Conservation (phyloP, 2,329 filamentous ascomycete genomes). For the Talaromyces albobiverticillius region DNA sequence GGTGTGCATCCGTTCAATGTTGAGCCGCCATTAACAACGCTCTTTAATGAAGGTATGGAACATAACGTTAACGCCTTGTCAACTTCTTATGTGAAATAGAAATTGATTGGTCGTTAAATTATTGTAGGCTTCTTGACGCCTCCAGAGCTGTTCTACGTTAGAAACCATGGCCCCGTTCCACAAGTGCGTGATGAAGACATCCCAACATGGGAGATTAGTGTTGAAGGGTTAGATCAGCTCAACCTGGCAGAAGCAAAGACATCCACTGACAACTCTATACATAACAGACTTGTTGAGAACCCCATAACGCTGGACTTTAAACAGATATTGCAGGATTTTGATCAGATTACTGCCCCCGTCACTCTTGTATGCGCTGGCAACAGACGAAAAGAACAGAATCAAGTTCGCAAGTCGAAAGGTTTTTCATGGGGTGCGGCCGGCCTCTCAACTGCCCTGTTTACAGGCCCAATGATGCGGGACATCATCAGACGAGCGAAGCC, state of each 20-base stretch:
- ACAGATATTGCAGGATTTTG: constrained; percentile 69
- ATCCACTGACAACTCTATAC: not conserved
- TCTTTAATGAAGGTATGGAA: constrained; percentile 61
- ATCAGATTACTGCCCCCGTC: constrained; percentile 80
- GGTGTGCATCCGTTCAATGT: constrained; percentile 90
- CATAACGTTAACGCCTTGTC: too few species aligned
- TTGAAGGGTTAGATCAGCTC: constrained; percentile 61
- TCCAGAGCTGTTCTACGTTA: constrained; percentile 84
- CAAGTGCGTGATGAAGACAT: constrained; percentile 69
- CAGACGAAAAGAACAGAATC: constrained; percentile 86
- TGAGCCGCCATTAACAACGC: constrained; percentile 73
- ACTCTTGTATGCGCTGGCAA: constrained; percentile 93
- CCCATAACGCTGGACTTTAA: constrained; percentile 70
- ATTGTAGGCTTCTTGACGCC: constrained; percentile 73
- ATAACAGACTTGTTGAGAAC: constrained; percentile 65
- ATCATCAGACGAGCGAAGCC: constrained; percentile 68
- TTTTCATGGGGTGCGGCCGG: constrained; percentile 93
- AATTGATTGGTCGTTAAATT: not conserved
- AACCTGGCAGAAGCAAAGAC: not conserved
- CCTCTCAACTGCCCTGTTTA: constrained; percentile 83
- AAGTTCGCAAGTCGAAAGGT: constrained; percentile 84
- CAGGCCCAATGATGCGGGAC: constrained; percentile 72
- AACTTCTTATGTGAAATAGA: not conserved
- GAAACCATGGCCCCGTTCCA: constrained; percentile 85
- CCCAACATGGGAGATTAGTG: constrained; percentile 74